Percentiles rank a stretch among this genome's conserved stretches.
Conservation (phyloP, 164 flowering plant species). For the Cinnamomum chago region DNA sequence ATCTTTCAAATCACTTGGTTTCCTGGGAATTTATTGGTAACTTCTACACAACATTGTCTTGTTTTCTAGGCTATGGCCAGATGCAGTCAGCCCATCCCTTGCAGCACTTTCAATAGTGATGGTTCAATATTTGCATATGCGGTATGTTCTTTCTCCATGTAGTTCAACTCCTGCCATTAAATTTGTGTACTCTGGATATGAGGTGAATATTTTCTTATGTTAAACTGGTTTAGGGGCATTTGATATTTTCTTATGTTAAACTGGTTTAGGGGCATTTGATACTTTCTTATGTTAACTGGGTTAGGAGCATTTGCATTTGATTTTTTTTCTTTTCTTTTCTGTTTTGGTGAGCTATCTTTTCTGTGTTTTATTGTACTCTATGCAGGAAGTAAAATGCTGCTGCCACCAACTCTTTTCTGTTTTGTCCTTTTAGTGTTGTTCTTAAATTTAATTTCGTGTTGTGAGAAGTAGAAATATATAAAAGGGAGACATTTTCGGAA, state of each 20-base stretch:
- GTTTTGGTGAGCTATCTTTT: neutral
- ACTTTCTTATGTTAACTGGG: too few species aligned
- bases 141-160: constrained; percentile 35
- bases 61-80: constrained; percentile 77
- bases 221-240: too few species aligned
- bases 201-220: too few species aligned
- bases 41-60: neutral
- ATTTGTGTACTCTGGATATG: neutral
- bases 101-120: constrained; percentile 91
- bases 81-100: constrained; percentile 85
- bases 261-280: too few species aligned
- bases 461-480: neutral
- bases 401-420: too few species aligned
- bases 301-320: too few species aligned
- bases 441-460: neutral
- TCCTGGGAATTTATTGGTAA: neutral
- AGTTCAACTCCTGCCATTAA: neutral
- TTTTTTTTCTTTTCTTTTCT: too few species aligned
- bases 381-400: too few species aligned
- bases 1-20: neutral
- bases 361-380: too few species aligned
- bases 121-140: constrained; percentile 95
- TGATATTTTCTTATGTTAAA: too few species aligned
- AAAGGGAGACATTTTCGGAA: neutral
- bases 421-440: too few species aligned